These are phyloP conservation scores for Nemania sp. DNA, from an alignment of 2,329 filamentous ascomycete species.

Conservation along the genomic window DNA sequence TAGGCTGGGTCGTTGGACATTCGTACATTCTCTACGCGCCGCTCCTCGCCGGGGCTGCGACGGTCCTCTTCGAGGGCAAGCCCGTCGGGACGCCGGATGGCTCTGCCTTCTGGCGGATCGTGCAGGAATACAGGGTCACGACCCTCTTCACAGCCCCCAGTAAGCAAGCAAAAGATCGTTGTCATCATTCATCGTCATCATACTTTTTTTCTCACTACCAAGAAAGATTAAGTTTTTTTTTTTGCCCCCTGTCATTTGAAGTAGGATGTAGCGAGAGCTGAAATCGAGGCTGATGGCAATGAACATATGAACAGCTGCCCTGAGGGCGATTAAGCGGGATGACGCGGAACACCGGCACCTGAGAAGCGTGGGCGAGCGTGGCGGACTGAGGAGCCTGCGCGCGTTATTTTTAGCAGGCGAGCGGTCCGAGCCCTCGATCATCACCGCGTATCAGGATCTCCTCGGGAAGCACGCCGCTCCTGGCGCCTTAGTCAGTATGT, in stretches of 20 bases:
- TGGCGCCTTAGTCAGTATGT: slow-evolving; percentile 54
- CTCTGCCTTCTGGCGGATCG: slow-evolving; percentile 83
- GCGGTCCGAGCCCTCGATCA: slow-evolving; percentile 83
- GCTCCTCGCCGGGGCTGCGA: slow-evolving; percentile 81
- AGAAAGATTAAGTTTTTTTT: no score
- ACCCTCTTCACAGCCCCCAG: slow-evolving; percentile 84
- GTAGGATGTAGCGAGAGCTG: not conserved
- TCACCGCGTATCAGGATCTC: slow-evolving; percentile 78
- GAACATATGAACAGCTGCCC: slow-evolving; percentile 55
- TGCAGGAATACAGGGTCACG: slow-evolving; percentile 85
- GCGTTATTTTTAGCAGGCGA: slow-evolving; percentile 88
- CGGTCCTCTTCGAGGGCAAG: slow-evolving; percentile 92
- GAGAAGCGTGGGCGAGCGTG: slow-evolving; percentile 63
- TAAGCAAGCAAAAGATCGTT: slow-evolving; percentile 27
- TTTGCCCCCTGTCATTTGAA: not conserved
- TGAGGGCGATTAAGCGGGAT: slow-evolving; percentile 84
- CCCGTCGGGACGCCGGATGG: slow-evolving; percentile 87
- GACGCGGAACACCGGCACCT: slow-evolving; percentile 76
- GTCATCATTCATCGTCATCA: not conserved
- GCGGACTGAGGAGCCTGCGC: slow-evolving; percentile 72
- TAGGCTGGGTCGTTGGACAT: slow-evolving; percentile 89
- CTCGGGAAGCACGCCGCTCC: slow-evolving; percentile 67
- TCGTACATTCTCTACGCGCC: slow-evolving; percentile 90
- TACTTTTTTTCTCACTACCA: no score
- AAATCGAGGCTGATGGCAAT: slow-evolving; percentile 13